Evolutionary conservation across 1,284 basidiomycete genomes (phyloP), one percentile per base, ranked within the genome.

Genomic region (Cutaneotrichosporon arboriforme): DNA sequence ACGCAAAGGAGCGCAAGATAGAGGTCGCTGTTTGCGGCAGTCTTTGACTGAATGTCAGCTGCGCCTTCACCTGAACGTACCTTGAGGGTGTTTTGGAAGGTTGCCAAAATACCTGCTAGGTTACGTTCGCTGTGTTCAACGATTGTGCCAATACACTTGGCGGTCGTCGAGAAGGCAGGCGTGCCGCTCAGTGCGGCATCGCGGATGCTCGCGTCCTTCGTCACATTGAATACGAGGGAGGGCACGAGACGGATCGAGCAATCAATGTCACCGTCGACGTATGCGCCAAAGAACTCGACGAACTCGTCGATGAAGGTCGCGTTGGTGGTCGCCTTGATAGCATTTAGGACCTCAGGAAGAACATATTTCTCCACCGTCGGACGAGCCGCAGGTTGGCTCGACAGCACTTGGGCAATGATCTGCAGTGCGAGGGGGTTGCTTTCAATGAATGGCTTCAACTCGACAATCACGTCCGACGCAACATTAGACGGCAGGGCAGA

Each of bases 1-100:
- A 96, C 78, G 38, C 89, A 86, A 15, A 94, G 77, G 42, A 97
- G 79, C 57, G 88, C 87, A n/a, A 97, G 80, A 41, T 89, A 84
- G 17, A 87, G 78, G 38, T 84, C 78, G 0, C 82, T 78, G 20
- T 85, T 73, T 57, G 82, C 82, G 8, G 84, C 81, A 68, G 88
- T 89, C 4, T 84, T 80, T 0, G 78, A 76, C 59, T 31, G 26
- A 10, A 31, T 5, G 26, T 31, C 26, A 31, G 26, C 10, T 5
- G 26, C 7, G 10, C 7, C 26, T 82, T 78, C 72, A 37, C 56
- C 86, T 88, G 80, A 31, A 31, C 10, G 26, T 31, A 31, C 26
- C 26, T 84, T 86, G 65, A 93, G 75, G 53, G 83, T 77, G 70
- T 85, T 88, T 13, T 85, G 82, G 68, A 90, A 92, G 66, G 88